A percentile compares a stretch with the other conserved stretches of the same genome.
phyloP scores from a whole-genome alignment of 73 alveolate genomes.

The Uronychia binucleata region DNA sequence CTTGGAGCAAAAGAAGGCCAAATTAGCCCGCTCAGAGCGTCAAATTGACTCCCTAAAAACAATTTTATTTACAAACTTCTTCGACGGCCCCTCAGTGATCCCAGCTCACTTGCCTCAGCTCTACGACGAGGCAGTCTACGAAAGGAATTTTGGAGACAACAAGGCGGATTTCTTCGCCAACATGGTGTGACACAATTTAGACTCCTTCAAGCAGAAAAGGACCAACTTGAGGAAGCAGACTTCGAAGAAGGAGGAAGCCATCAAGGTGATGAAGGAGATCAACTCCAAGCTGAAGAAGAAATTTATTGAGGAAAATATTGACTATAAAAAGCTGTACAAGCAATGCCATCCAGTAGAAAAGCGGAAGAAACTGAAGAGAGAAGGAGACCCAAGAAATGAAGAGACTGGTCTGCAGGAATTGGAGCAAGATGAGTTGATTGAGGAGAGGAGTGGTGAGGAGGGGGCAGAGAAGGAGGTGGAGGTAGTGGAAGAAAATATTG shows the following conservation, averaged over 20 bases:
- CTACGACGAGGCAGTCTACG: slow-evolving; percentile 34
- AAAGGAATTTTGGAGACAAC: slow-evolving; percentile 19
- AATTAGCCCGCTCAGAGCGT: neutral
- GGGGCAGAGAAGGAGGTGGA: neutral
- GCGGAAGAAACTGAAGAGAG: slow-evolving; percentile 5
- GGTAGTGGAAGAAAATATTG: slow-evolving; percentile 21
- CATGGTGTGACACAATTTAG: slow-evolving; percentile 16
- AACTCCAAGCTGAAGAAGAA: slow-evolving; percentile 28
- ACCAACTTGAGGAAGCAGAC: neutral
- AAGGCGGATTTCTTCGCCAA: slow-evolving; percentile 28
- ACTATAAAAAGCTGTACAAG: slow-evolving; percentile 28
- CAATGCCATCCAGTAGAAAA: slow-evolving; percentile 25
- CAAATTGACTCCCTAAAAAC: neutral
- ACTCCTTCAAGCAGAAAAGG: neutral
- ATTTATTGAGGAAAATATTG: slow-evolving; percentile 32
- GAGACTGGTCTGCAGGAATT: no score
- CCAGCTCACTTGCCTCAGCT: slow-evolving; percentile 8
- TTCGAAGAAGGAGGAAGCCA: slow-evolving; percentile 17
- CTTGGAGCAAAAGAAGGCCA: neutral
- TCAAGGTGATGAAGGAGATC: slow-evolving; percentile 37
- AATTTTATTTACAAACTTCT: neutral
- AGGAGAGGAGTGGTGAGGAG: slow-evolving; percentile 1
- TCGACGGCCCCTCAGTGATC: neutral
- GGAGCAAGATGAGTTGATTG: no score
- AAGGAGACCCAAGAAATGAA: neutral